Evolutionary conservation across 2,329 filamentous ascomycete genomes (phyloP).

Genomic region (Rhynchosporium agropyri): DNA sequence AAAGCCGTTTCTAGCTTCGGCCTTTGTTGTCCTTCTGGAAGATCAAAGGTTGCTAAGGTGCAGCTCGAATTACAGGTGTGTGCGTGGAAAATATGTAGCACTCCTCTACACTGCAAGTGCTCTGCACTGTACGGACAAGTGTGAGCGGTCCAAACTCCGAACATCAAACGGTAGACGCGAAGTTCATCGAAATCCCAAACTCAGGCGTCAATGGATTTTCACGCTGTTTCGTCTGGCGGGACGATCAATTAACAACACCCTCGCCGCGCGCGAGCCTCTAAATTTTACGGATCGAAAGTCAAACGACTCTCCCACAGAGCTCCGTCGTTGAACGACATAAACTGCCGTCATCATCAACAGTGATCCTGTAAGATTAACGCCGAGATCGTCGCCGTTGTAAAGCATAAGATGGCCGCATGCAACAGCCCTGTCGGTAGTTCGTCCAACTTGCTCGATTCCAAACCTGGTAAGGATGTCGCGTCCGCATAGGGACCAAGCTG

Average conservation of each 20-base stretch:
- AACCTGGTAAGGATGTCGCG: neutral
- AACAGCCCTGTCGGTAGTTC: conserved; percentile 32
- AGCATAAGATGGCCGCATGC: conserved; percentile 28
- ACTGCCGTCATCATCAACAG: conserved; percentile 1
- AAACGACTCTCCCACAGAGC: neutral
- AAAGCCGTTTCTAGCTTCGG: conserved; percentile 12
- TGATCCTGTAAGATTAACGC: conserved; percentile 12
- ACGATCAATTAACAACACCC: conserved; percentile 13
- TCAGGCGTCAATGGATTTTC: conserved; percentile 20
- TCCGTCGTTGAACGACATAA: neutral
- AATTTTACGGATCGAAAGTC: neutral
- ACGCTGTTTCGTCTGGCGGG: conserved; percentile 22
- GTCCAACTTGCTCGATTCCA: conserved; percentile 19
- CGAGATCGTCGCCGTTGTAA: conserved; percentile 27
- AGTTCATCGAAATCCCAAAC: conserved; percentile 9
- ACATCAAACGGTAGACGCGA: conserved; percentile 9
- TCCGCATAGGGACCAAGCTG: conserved; percentile 14
- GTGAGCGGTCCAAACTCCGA: conserved; percentile 10
- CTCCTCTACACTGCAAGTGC: neutral
- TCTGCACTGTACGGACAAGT: neutral
- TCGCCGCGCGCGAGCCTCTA: conserved; percentile 19
- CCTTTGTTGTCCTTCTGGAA: conserved; percentile 17
- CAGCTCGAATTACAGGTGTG: neutral
- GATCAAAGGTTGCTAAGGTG: conserved; percentile 4
- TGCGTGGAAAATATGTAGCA: too few relatives aligned